A percentile compares a stretch with the other conserved stretches of the same genome.
phyloP scores from a whole-genome alignment of 2,329 filamentous ascomycete genomes.

The Aspergillaceae sp. region DNA sequence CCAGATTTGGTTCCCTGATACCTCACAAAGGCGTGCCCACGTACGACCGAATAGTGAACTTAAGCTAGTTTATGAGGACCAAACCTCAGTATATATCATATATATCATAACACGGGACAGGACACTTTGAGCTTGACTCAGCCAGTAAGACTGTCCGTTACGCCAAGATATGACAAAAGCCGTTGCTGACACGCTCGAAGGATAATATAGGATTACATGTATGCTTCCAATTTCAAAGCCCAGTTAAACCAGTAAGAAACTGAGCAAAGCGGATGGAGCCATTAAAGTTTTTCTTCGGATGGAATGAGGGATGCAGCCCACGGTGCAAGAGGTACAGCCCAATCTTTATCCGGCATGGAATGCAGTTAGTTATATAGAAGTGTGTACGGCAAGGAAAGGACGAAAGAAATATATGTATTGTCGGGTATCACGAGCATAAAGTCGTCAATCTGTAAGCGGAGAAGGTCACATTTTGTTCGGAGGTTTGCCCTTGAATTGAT shows the following conservation, averaged over 20 bases:
- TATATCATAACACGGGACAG: too few species aligned
- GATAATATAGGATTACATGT: slow-evolving; percentile 3
- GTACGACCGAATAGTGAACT: too few species aligned
- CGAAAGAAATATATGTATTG: neutral
- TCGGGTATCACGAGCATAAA: slow-evolving; percentile 13
- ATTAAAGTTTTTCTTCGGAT: slow-evolving; percentile 15
- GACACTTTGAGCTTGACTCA: too few species aligned
- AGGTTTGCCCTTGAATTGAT: slow-evolving; percentile 32
- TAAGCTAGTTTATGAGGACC: too few species aligned
- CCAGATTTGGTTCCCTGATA: too few species aligned
- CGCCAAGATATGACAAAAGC: neutral
- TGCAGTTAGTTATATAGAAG: neutral
- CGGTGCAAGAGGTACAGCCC: slow-evolving; percentile 13
- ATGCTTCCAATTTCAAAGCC: slow-evolving; percentile 12
- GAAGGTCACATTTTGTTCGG: slow-evolving; percentile 19
- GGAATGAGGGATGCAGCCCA: slow-evolving; percentile 17
- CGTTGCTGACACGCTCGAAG: too few species aligned
- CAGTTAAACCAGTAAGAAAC: slow-evolving; percentile 5
- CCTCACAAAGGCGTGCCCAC: too few species aligned
- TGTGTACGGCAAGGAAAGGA: neutral
- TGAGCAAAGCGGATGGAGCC: slow-evolving; percentile 14
- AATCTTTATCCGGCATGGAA: slow-evolving; percentile 13
- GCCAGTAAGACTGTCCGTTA: neutral
- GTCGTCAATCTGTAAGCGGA: neutral
- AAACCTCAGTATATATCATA: too few species aligned